Base-by-base conservation (phyloP, 306 rosid genomes). In the Dalbergia cultrata region DNA sequence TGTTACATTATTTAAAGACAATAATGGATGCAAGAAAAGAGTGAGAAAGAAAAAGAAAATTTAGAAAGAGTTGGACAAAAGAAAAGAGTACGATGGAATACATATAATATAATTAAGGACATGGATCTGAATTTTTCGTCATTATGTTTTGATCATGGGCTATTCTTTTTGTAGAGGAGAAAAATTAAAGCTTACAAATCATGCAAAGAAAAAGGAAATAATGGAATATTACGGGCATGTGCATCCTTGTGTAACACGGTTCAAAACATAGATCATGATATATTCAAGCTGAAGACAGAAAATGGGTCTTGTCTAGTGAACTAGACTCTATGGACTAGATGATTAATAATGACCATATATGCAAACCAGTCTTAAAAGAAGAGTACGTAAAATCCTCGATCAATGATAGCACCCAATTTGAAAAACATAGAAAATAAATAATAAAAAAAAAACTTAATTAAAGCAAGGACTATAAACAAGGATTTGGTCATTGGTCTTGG, bases 101-200 rank as follows among this genome's bases (percentile, higher is more conserved):
- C 31, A 26, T 26, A 37, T 37, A 34, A 34, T 34, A 34, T 34
- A 37, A 7, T 37, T 37, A 85, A 82, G 89, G 83, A 74, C 86
- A 82, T 14, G 84, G 85, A 88, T 87, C 78, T 76, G 81, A 88
- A 80, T 86, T 89, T 89, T 90, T 88, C 87, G 77, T 81, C 87
- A 81, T 84, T 76, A 78, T 80, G 86, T 73, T 88, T 79, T 22
- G 89, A 89, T 89, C 87, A 82, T 52, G 83, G 62, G 84, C 83
- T 81, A 73, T 74, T 77, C 72, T 81, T 85, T 86, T 78, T 80
- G 43, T 72, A 63, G 80, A 75, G 56, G 44, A 77, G 79, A 62
- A 66, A 84, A 73, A 80, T 66, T 72, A 85, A 86, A 88, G 89
- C 62, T 67, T 57, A 26, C 34, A 57, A 82, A 70, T 59, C 73